Evolutionary conservation across 2,329 filamentous ascomycete genomes (phyloP).

Genomic region (Neopestalotiopsis rosae): DNA sequence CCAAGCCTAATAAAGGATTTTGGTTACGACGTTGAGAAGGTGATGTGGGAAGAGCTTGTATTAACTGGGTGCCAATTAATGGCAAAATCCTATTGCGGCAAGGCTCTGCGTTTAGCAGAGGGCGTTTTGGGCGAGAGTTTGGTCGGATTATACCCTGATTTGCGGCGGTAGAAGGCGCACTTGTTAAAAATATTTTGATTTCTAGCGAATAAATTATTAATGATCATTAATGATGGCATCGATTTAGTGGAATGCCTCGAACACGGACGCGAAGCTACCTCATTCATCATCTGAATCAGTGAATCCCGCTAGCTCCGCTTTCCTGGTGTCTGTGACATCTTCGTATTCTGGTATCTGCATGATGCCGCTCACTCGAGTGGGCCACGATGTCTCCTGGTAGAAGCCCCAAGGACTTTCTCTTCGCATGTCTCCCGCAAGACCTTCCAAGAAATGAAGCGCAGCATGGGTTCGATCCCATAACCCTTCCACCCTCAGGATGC

Average conservation of each 20-base stretch:
- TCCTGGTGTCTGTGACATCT: not conserved
- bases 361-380: constrained; percentile 16
- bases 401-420: constrained; percentile 20
- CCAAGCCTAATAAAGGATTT: not conserved
- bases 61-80: constrained; percentile 3
- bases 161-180: not conserved
- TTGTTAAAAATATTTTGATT: not conserved
- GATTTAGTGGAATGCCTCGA: too few relatives aligned
- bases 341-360: constrained; percentile 18
- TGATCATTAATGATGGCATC: too few relatives aligned
- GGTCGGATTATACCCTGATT: not conserved
- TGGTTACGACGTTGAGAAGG: constrained; percentile 17
- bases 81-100: not conserved
- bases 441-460: not conserved
- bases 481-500: constrained; percentile 5
- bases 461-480: not conserved
- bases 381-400: constrained; percentile 14
- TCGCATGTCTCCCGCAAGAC: not conserved
- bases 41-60: constrained; percentile 14
- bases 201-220: not conserved
- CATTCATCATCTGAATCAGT: not conserved
- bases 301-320: not conserved
- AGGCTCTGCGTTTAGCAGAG: not conserved
- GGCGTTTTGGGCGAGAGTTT: not conserved
- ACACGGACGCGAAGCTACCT: too few relatives aligned